Conservation (phyloP, 108 stramenopile genomes). For the Pseudonitzschia pungens region DNA sequence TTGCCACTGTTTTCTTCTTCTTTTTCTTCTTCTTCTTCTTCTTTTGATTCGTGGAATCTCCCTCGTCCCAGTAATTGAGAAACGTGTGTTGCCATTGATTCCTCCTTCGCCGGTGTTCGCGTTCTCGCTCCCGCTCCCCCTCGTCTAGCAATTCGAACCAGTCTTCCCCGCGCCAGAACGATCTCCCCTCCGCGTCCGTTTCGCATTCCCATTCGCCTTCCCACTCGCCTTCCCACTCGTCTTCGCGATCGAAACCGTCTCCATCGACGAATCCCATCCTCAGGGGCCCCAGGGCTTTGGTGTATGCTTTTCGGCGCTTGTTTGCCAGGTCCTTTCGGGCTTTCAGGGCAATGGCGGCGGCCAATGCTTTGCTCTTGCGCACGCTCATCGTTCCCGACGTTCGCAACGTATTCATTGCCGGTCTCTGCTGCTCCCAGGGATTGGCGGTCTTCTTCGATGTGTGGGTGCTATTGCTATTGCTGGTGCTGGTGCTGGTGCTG, state of each 20-base stretch:
- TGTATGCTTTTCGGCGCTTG: neutral
- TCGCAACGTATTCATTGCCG: no score
- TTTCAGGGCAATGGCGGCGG: no score
- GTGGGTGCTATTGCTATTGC: no score
- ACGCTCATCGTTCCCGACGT: no score
- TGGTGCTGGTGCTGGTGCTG: neutral
- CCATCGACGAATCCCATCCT: neutral
- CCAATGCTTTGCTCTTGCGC: no score
- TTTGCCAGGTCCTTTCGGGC: no score
- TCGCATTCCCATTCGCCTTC: no score
- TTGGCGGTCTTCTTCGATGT: no score
- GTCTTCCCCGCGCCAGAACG: no score
- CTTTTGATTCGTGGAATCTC: neutral
- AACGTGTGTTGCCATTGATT: neutral
- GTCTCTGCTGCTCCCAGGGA: no score
- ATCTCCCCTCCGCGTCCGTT: no score
- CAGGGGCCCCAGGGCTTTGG: neutral
- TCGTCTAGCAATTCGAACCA: neutral
- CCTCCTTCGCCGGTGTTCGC: neutral
- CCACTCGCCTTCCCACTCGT: neutral
- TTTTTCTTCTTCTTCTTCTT: neutral
- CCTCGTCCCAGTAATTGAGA: neutral
- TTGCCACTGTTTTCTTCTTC: neutral
- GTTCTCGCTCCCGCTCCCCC: neutral
- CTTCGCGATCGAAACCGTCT: neutral